Evolutionary conservation across 768 basidiomycete genomes (phyloP), one percentile per base, ranked within the genome.

Genomic region (Mycena chlorophos): DNA sequence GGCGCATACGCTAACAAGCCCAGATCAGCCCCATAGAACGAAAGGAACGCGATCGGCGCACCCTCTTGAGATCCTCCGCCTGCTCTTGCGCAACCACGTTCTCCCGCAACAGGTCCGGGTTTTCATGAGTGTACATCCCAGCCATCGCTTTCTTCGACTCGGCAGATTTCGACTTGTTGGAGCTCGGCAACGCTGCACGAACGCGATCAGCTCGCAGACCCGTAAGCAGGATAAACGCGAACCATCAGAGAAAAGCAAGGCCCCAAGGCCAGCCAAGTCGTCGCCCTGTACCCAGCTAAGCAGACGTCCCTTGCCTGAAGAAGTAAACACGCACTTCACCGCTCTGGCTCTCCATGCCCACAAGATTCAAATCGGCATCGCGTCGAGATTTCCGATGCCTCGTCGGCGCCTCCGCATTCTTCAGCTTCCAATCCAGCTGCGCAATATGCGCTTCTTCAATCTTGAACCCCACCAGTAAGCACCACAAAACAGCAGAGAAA

Each of bases 391-490:
- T 53, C 58, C 69, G 71, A 54, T 73, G 76, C 14, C 67, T 62
- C 47, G 71, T 72, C 25, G 71, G 69, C 4, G 73, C 74, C n/a
- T 76, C 79, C 69, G 88, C 78, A 62, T 90, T 83, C 4, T 82
- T 80, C 37, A 92, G 71, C 0, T 88, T 89, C 89, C 91, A 94
- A 63, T 92, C 88, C 22, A 92, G 72, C 58, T 94, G 84, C 5
- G 80, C 77, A 3, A 92, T 63, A 45, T 83, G 82, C 4, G 91
- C 91, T 49, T 77, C 81, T 68, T 93, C 90, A 39, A 94, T 93
- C 90, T 93, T 45, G 23, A 42, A 29, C 40, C 5, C 8, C 17
- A 27, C 37, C 12, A 16, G 4, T 28, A 37, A 23, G 23, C 26
- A 52, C 28, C 27, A 43, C 1, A 23, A 14, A 39, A 17, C 5